These are phyloP conservation scores for Flaveria trinervia DNA, from an alignment of 129 eudicot genomes.

Conservation along the genomic window DNA sequence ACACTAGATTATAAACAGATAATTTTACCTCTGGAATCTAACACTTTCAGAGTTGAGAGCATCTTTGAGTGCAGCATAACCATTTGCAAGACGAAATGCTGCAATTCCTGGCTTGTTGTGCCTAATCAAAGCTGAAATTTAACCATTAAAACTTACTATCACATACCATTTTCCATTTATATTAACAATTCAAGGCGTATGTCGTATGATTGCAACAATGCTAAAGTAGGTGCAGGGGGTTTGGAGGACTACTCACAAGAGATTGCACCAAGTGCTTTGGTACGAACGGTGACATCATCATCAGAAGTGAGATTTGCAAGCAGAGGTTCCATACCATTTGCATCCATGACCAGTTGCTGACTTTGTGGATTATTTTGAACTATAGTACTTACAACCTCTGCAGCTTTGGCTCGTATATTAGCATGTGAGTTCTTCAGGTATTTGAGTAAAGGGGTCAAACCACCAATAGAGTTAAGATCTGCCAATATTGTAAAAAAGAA, in stretches of 20 bases:
- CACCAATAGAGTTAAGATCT: constrained; percentile 93
- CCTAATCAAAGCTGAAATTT: constrained; percentile 70
- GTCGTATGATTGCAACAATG: background rate
- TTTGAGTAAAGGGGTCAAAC: constrained; percentile 72
- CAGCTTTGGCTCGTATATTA: constrained; percentile 87
- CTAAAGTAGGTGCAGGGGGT: background rate
- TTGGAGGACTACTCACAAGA: constrained; percentile 59
- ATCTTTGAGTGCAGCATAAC: constrained; percentile 61
- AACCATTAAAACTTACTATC: constrained; percentile 3
- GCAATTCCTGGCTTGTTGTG: constrained; percentile 79
- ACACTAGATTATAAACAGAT: background rate
- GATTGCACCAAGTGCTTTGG: constrained; percentile 90
- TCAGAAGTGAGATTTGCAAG: constrained; percentile 68
- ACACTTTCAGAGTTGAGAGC: constrained; percentile 77
- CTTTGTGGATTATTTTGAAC: constrained; percentile 94
- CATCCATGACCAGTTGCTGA: constrained; percentile 96
- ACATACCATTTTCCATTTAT: background rate
- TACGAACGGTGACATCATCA: constrained; percentile 68
- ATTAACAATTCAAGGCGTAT: background rate
- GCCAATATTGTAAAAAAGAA: constrained; percentile 11
- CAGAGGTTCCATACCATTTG: constrained; percentile 83
- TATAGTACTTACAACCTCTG: constrained; percentile 84
- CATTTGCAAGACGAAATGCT: constrained; percentile 90
- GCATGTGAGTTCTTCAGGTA: constrained; percentile 75
- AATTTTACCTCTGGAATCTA: constrained; percentile 85